These are phyloP conservation scores for Epicoccum nigrum DNA, from an alignment of 2,329 filamentous ascomycete species.

Conservation along the genomic window DNA sequence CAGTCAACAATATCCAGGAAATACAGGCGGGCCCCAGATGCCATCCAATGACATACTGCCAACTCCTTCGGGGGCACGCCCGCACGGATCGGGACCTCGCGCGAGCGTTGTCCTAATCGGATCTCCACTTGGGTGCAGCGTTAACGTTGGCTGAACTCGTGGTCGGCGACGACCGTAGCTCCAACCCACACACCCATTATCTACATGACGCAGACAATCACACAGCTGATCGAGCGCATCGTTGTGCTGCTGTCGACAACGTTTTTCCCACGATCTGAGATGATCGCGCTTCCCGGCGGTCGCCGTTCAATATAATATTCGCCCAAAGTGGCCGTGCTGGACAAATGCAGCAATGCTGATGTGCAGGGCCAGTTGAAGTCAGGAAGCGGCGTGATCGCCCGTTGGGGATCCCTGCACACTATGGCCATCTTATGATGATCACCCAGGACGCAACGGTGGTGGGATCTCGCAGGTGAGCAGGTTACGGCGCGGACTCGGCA, in stretches of 20 bases:
- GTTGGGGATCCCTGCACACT: conserved; percentile 9
- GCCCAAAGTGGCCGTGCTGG: neutral
- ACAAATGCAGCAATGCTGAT: conserved; percentile 8
- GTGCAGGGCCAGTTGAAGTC: conserved; percentile 13
- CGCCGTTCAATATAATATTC: neutral
- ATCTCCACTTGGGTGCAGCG: conserved; percentile 8
- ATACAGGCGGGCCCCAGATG: neutral
- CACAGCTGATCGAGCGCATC: conserved; percentile 9
- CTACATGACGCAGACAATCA: conserved; percentile 6
- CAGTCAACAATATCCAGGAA: neutral
- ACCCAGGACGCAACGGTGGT: conserved; percentile 1
- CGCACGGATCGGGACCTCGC: conserved; percentile 10
- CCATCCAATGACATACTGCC: neutral
- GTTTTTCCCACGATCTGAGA: neutral
- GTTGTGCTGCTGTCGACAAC: neutral
- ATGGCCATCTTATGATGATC: conserved; percentile 4
- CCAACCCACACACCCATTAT: conserved; percentile 3
- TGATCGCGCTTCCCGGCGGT: neutral
- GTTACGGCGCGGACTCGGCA: neutral
- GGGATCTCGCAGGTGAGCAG: neutral
- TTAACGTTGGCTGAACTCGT: conserved; percentile 2
- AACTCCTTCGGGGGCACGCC: neutral
- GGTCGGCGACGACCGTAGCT: conserved; percentile 12
- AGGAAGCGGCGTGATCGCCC: neutral
- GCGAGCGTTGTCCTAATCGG: conserved; percentile 4